Evolutionary conservation across 768 basidiomycete genomes (phyloP).

Genomic region (Kwoniella bestiolae): DNA sequence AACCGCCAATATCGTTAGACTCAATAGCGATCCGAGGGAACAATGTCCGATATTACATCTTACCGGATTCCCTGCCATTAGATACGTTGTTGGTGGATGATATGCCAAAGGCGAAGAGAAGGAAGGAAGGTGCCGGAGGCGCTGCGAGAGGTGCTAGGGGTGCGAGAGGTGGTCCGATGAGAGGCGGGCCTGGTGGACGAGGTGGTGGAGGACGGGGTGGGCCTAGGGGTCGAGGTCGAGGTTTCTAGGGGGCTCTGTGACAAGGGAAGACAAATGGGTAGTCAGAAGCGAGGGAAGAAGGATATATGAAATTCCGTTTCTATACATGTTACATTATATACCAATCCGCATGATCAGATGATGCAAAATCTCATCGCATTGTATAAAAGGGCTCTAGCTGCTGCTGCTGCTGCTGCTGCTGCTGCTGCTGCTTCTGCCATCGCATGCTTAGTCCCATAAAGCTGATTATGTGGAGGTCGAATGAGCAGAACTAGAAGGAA

Average conservation of each 20-base stretch:
- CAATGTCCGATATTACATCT: conserved; percentile 93
- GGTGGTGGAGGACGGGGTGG: conserved; percentile 60
- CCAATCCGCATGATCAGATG: conserved; percentile 6
- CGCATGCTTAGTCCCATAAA: no score
- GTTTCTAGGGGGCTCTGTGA: conserved; percentile 46
- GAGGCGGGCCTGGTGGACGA: conserved; percentile 60
- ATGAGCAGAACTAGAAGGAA: no score
- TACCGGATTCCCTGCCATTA: conserved; percentile 95
- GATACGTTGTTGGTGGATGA: conserved; percentile 98
- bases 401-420: no score
- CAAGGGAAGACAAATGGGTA: not conserved
- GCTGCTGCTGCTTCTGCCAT: no score
- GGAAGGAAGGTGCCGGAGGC: conserved; percentile 74
- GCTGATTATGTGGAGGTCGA: no score
- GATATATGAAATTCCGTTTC: not conserved
- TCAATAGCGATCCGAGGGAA: conserved; percentile 92
- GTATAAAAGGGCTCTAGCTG: no score
- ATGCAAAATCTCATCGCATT: not conserved
- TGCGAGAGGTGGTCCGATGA: conserved; percentile 66
- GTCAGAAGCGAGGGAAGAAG: not conserved
- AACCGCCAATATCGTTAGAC: conserved; percentile 74
- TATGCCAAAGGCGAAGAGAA: conserved; percentile 92
- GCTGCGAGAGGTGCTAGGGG: conserved; percentile 61
- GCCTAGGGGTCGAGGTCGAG: conserved; percentile 64
- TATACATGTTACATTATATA: not conserved